Conservation (phyloP, 768 basidiomycete genomes). For the Mycena pura region DNA sequence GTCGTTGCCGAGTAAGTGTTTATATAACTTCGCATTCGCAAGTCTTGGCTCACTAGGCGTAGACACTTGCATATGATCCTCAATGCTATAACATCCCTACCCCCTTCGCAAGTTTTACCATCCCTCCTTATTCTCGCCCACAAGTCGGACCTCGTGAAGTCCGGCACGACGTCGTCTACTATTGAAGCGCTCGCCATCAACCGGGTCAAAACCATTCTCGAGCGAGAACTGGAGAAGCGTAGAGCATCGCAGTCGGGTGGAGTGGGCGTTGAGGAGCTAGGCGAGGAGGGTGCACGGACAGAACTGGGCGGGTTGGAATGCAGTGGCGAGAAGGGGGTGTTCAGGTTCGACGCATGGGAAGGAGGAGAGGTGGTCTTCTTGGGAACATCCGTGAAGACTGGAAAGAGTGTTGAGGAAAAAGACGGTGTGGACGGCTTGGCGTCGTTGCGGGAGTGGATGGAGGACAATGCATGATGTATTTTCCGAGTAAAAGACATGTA, state of each 20-base stretch:
- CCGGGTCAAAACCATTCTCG: slow-evolving; percentile 78
- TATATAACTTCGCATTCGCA: no score
- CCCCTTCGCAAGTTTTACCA: slow-evolving; percentile 71
- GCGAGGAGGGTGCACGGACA: slow-evolving; percentile 66
- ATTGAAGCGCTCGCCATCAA: slow-evolving; percentile 60
- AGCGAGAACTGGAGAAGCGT: slow-evolving; percentile 85
- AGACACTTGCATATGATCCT: slow-evolving; percentile 80
- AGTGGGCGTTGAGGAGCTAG: slow-evolving; percentile 76
- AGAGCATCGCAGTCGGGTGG: slow-evolving; percentile 66
- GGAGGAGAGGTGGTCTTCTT: slow-evolving; percentile 79
- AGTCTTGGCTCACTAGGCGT: no score
- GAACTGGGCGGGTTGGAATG: slow-evolving; percentile 83
- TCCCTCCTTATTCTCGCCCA: slow-evolving; percentile 74
- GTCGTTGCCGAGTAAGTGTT: slow-evolving; percentile 81
- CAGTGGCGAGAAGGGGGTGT: slow-evolving; percentile 57
- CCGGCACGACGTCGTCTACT: slow-evolving; percentile 44
- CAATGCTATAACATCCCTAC: slow-evolving; percentile 72
- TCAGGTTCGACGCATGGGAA: slow-evolving; percentile 84
- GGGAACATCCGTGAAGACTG: slow-evolving; percentile 57
- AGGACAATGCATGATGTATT: slow-evolving; percentile 45
- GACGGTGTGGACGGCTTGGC: slow-evolving; percentile 44
- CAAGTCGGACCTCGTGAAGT: slow-evolving; percentile 75
- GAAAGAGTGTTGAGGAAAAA: slow-evolving; percentile 41
- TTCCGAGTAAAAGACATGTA: background rate
- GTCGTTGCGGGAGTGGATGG: slow-evolving; percentile 56